Evolutionary conservation across 257 asterid species (phyloP).

Genomic region (Nicotiana attenuata): DNA sequence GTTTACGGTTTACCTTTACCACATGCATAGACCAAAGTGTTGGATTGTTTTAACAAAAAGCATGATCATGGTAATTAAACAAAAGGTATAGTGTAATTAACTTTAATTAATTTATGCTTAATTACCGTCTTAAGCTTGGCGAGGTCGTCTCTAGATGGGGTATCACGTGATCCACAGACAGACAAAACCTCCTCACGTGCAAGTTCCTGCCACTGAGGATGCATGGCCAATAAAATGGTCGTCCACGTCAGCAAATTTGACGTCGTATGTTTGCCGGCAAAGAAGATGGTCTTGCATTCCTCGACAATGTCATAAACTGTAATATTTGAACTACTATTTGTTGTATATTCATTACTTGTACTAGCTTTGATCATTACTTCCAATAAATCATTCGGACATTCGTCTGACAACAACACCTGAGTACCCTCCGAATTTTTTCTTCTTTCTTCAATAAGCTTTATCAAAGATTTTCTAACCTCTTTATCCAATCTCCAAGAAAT

Average conservation of each 20-base stretch:
- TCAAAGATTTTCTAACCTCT: constrained; percentile 55
- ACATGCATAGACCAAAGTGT: background rate
- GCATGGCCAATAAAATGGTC: constrained; percentile 58
- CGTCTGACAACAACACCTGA: constrained; percentile 55
- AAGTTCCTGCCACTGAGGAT: constrained; percentile 58
- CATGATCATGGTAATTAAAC: background rate
- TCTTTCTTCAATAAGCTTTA: constrained; percentile 65
- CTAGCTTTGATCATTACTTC: constrained; percentile 76
- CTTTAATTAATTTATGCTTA: background rate
- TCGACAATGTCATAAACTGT: constrained; percentile 59
- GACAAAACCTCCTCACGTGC: constrained; percentile 50
- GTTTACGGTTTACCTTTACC: background rate
- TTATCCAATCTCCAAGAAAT: constrained; percentile 54
- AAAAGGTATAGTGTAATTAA: background rate
- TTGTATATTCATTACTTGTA: constrained; percentile 42
- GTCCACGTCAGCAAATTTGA: constrained; percentile 80
- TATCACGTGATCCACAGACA: constrained; percentile 36
- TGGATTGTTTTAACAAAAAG: background rate
- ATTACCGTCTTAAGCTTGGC: constrained; percentile 57
- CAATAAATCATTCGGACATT: constrained; percentile 78
- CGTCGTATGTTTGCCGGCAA: constrained; percentile 81
- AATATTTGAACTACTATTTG: constrained; percentile 37
- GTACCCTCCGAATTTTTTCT: constrained; percentile 30
- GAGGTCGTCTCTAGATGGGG: constrained; percentile 47
- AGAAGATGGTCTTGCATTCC: constrained; percentile 78